Evolutionary conservation across 805 yeast genomes (phyloP), one percentile per base, ranked within the genome.

Genomic region (Saturnispora mendoncae): DNA sequence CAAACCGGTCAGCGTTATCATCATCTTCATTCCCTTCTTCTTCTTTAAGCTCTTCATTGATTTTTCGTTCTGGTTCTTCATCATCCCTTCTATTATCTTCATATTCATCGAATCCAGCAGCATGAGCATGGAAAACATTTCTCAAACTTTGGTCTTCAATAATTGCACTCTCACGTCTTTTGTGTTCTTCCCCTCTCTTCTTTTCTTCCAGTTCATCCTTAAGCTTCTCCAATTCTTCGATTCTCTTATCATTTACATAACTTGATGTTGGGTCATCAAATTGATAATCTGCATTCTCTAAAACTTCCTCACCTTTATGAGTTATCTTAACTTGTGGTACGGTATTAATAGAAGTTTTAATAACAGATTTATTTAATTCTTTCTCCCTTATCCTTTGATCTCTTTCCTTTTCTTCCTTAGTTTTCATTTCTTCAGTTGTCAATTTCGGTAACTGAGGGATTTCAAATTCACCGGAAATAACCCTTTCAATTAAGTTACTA

Each of bases 241-340:
- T 20, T 17, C 43, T 12, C 18, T 28, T 18, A 29, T 40, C 38
- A 9, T 40, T 30, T 9, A 59, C 61, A 18, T 57, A 59, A 17
- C 51, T 52, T 12, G 51, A 39, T 5, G 46, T 38, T 30, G 34
- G 32, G 38, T 28, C 43, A 33, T 37, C 44, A 45, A 55, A 53
- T 28, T 56, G 58, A 36, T 55, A 57, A 30, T 68, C 73, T 19
- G 68, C 74, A 35, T 49, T 46, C 32, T 82, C 94, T 5, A 84
- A 69, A n/a, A 83, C 58, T 54, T 83, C 88, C 46, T 87, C 95
- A 20, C 96, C 95, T 57, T 82, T 84, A 57, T 86, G 95, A 3
- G 95, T 84, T 52, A 86, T 70, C 50, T 85, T 69, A 49, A 84
- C 75, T 34, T 78, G 70, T 13, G 46, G 45, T 14, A 86, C 86